Base-by-base conservation (phyloP, 129 eudicot genomes). In the Lonicera japonica region DNA sequence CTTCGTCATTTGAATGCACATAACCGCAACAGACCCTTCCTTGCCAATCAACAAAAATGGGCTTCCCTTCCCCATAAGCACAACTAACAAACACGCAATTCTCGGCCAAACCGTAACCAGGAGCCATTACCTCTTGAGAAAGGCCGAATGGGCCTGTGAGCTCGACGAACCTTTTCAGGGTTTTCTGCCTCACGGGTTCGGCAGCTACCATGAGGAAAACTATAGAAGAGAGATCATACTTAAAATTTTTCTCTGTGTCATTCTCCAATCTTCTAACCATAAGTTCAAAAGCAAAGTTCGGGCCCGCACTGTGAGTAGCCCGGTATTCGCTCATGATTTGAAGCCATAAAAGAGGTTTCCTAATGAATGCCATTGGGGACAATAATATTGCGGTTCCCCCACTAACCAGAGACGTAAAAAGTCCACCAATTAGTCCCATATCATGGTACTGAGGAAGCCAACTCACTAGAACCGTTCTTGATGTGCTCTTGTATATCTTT, bases 371-470 rank as follows among this genome's bases (percentile, higher is more conserved):
- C 83, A 82, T 71, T 0, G 96, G 96, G 14, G 96, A 88, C 41
- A 88, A 75, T 43, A 88, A 69, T 50, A 88, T 24, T 21, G 94
- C 94, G 21, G 77, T 54, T 48, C 86, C 96, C 0, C 89, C 96
- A 62, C 94, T 84, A 20, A 88, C 94, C 70, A 88, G 65, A 54
- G 87, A 68, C 1, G 96, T 88, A 63, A 88, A 88, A 53, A 88
- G 84, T 24, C 96, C 96, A 13, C 96, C 96, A 25, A 88, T 88
- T 21, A 88, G 72, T 20, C 96, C 96, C 96, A 88, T 88, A 56
- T 88, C 96, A 75, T 88, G 96, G 63, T 88, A 88, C 75, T 88
- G 94, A 18, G 96, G 96, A 64, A 88, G 94, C 96, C 96, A 88
- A 64, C 96, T 88, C 20, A 82, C 82, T n/a, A 88, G 73, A 4